phyloP scores from a whole-genome alignment of 2,329 filamentous ascomycete species.

The Malbranchea zuffiana region DNA sequence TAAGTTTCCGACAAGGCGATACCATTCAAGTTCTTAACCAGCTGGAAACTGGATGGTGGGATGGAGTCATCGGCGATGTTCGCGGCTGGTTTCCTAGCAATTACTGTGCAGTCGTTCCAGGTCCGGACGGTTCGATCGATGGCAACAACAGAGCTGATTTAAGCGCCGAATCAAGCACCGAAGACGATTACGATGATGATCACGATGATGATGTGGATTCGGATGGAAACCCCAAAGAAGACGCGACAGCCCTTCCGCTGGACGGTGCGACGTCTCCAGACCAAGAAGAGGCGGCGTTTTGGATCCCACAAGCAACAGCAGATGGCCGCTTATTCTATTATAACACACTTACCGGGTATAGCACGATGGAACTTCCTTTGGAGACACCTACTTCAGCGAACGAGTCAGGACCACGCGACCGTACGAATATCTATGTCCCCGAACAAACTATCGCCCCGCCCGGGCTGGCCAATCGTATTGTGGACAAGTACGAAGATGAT shows the following conservation, averaged over 20 bases:
- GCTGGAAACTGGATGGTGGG: constrained; percentile 98
- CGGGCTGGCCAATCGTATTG: constrained; percentile 79
- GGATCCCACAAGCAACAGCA: constrained; percentile 93
- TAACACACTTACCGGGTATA: constrained; percentile 93
- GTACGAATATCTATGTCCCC: constrained; percentile 77
- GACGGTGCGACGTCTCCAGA: constrained; percentile 55
- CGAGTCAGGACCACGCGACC: constrained; percentile 78
- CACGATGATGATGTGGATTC: constrained; percentile 56
- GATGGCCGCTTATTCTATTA: constrained; percentile 94
- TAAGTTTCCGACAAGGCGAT: constrained; percentile 94
- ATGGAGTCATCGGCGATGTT: constrained; percentile 92
- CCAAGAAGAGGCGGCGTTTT: constrained; percentile 86
- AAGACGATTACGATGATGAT: constrained; percentile 54
- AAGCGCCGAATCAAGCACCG: constrained; percentile 40
- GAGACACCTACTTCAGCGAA: constrained; percentile 73
- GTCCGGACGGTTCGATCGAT: constrained; percentile 50
- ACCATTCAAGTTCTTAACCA: constrained; percentile 98
- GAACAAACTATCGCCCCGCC: constrained; percentile 82
- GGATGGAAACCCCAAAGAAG: constrained; percentile 53
- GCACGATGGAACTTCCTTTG: constrained; percentile 87
- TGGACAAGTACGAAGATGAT: constrained; percentile 75
- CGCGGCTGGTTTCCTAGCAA: constrained; percentile 99
- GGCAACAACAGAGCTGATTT: constrained; percentile 44
- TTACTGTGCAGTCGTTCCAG: constrained; percentile 80
- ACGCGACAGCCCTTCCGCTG: constrained; percentile 51